Conservation (phyloP, 352 stramenopile species). For the Thraustotheca clavata region DNA sequence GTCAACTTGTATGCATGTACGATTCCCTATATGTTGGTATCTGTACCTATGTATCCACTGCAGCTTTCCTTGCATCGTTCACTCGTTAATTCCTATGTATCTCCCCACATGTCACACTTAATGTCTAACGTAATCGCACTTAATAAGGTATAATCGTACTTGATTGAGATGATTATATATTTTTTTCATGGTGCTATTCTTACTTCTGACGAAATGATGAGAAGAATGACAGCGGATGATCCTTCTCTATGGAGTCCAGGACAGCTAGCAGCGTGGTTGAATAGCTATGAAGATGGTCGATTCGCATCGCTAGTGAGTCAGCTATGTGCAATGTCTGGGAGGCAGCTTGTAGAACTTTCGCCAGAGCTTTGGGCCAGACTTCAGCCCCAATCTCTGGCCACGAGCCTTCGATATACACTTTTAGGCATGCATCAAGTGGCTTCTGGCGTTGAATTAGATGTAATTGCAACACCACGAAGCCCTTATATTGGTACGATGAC, state of each 20-base stretch:
- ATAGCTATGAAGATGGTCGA: constrained; percentile 59
- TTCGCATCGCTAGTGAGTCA: constrained; percentile 44
- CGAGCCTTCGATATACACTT: constrained; percentile 75
- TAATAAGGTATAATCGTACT: background rate
- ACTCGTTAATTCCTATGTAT: too few species aligned
- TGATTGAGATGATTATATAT: too few species aligned
- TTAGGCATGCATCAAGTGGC: constrained; percentile 81
- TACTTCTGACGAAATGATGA: constrained; percentile 10
- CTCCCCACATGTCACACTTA: background rate
- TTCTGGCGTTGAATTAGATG: constrained; percentile 27
- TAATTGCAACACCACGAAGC: constrained; percentile 27
- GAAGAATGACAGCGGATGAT: constrained; percentile 21
- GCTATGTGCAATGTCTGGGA: constrained; percentile 50
- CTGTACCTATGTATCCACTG: too few species aligned
- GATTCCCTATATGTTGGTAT: too few species aligned
- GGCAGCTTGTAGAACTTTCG: constrained; percentile 60
- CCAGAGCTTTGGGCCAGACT: constrained; percentile 45
- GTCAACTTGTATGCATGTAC: too few species aligned
- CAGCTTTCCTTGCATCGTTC: too few species aligned
- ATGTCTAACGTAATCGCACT: background rate
- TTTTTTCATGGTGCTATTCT: too few species aligned
- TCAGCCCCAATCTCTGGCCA: constrained; percentile 52
- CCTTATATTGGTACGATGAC: constrained; percentile 5
- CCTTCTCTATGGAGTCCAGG: constrained; percentile 72
- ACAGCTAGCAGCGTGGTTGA: constrained; percentile 70